Percentiles rank a stretch among this genome's conserved stretches.
Evolutionary conservation across 176 grass and related monocot genomes (phyloP).

Genomic region (Carex kokanica): DNA sequence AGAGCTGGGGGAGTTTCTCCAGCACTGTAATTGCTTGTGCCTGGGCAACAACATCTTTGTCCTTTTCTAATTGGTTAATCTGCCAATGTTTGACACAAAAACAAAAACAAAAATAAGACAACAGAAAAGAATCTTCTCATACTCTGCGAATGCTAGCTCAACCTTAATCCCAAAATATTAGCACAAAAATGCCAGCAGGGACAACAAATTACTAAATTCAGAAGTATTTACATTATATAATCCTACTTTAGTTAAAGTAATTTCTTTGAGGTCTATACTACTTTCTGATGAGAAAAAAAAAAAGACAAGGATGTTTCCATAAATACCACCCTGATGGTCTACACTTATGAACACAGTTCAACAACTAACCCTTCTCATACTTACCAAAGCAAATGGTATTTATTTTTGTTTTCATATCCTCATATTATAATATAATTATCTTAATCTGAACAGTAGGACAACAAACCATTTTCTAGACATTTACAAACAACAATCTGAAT

Average conservation of each 20-base stretch:
- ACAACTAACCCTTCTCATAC: not conserved
- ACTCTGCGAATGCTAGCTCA: not conserved
- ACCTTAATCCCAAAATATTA: not conserved
- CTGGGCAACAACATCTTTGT: conserved; percentile 96
- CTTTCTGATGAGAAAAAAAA: not conserved
- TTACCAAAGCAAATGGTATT: not conserved
- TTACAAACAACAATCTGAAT: not conserved
- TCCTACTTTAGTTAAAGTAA: not conserved
- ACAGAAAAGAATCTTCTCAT: conserved; percentile 1
- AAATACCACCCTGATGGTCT: not conserved
- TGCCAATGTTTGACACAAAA: conserved; percentile 35
- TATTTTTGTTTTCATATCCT: not conserved
- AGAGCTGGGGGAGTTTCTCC: conserved; percentile 74
- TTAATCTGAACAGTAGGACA: not conserved
- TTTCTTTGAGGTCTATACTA: not conserved
- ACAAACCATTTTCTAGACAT: not conserved
- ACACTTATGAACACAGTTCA: not conserved
- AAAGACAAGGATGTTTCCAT: not conserved
- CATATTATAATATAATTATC: not conserved
- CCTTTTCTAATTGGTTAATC: conserved; percentile 99
- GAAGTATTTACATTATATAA: not conserved
- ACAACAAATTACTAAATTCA: not conserved
- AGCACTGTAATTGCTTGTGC: conserved; percentile 89
- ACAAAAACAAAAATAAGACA: not conserved
- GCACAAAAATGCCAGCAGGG: not conserved